phyloP scores from a whole-genome alignment of 2,329 filamentous ascomycete species.

The Alternaria atra region DNA sequence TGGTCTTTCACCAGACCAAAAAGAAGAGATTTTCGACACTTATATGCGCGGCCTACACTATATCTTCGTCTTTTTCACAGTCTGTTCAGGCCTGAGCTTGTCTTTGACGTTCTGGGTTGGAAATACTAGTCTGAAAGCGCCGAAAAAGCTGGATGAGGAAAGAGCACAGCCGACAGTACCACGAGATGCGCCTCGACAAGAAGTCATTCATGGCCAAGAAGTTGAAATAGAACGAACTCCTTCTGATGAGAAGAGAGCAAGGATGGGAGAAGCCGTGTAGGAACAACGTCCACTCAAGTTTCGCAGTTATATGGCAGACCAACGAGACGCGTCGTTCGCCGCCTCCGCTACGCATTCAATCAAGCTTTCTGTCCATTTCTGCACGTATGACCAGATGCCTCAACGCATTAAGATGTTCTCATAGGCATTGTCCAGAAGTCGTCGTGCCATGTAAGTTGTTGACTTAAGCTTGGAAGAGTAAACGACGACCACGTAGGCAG shows the following conservation, averaged over 20 bases:
- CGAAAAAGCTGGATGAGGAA: conserved; percentile 29
- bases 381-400: background rate
- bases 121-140: conserved; percentile 31
- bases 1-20: conserved; percentile 18
- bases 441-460: too few relatives aligned
- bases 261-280: background rate
- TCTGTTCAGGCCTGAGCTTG: conserved; percentile 26
- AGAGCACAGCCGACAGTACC: background rate
- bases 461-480: too few relatives aligned
- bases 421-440: too few relatives aligned
- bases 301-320: too few relatives aligned
- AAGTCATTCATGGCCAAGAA: background rate
- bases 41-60: conserved; percentile 33
- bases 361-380: background rate
- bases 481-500: background rate
- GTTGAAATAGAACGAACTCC: background rate
- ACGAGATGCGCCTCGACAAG: background rate
- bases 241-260: conserved; percentile 3
- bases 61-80: conserved; percentile 31
- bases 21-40: conserved; percentile 17
- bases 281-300: background rate
- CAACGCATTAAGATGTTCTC: too few relatives aligned
- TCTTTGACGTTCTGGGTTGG: conserved; percentile 31
- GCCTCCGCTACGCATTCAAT: background rate
- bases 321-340: background rate